Percentiles rank a stretch among this genome's conserved stretches.
phyloP scores from a whole-genome alignment of 345 rosid species.

The Orychophragmus violaceus region DNA sequence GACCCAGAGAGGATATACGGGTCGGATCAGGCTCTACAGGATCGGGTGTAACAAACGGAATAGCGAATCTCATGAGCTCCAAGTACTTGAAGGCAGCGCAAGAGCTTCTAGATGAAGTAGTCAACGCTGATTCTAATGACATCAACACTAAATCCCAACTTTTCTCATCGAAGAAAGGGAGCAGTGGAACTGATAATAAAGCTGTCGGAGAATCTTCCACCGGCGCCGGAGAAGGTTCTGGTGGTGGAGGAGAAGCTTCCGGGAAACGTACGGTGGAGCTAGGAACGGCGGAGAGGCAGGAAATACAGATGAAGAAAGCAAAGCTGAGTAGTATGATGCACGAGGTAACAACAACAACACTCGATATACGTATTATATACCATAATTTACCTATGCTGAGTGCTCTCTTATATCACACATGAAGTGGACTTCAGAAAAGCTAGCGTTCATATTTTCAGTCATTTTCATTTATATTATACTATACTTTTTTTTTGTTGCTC shows the following conservation, averaged over 20 bases:
- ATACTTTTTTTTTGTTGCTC: neutral
- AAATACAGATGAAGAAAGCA: constrained; percentile 96
- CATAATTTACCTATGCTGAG: neutral
- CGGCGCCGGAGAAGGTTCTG: constrained; percentile 41
- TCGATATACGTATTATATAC: constrained; percentile 15
- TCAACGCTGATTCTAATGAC: constrained; percentile 50
- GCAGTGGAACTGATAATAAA: constrained; percentile 32
- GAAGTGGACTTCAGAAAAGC: constrained; percentile 19
- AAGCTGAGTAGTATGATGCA: constrained; percentile 86
- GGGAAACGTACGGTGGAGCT: constrained; percentile 59
- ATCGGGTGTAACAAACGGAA: constrained; percentile 69
- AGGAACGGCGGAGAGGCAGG: constrained; percentile 82
- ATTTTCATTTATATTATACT: constrained; percentile 23
- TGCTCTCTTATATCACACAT: constrained; percentile 27
- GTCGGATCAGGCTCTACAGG: constrained; percentile 58
- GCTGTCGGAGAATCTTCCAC: constrained; percentile 50
- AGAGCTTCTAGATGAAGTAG: constrained; percentile 92
- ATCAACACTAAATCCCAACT: constrained; percentile 23
- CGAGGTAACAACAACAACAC: constrained; percentile 47
- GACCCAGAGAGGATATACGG: constrained; percentile 48
- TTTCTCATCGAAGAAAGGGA: constrained; percentile 39
- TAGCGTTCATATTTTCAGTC: constrained; percentile 8
- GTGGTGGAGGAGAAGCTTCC: constrained; percentile 38
- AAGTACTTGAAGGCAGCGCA: constrained; percentile 91
- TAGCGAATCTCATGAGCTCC: constrained; percentile 74